Evolutionary conservation across 352 stramenopile species (phyloP).

Genomic region (Phytopythium delawarense): DNA sequence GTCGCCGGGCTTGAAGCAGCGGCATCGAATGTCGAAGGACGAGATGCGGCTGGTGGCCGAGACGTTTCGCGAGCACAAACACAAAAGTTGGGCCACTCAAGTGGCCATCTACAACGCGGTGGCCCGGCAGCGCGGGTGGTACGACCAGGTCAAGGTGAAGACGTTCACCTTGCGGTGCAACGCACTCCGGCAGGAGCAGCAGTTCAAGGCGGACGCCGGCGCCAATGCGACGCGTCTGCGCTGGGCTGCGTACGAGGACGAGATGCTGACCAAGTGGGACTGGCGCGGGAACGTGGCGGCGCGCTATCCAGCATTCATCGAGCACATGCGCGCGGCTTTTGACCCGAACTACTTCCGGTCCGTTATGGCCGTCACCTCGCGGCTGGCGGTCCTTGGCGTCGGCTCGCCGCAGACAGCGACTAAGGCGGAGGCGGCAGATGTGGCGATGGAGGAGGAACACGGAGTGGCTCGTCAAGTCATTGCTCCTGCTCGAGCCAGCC

Average conservation of each 20-base stretch:
- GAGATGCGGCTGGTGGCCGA: neutral
- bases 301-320: neutral
- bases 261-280: neutral
- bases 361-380: neutral
- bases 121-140: neutral
- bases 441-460: too few species aligned
- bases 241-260: neutral
- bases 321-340: neutral
- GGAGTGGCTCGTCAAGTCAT: too few species aligned
- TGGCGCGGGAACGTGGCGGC: neutral
- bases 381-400: neutral
- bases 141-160: neutral
- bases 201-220: neutral
- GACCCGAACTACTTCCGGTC: neutral
- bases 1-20: too few species aligned
- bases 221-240: too few species aligned
- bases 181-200: neutral
- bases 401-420: too few species aligned
- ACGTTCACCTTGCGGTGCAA: too few species aligned
- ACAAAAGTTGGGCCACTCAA: neutral
- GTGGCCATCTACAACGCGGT: neutral
- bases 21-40: neutral
- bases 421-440: too few species aligned
- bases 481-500: too few species aligned
- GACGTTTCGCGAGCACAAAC: neutral